Evolutionary conservation across 371 early-diverging fungal species (phyloP).

Genomic region (Blakeslea trispora): DNA sequence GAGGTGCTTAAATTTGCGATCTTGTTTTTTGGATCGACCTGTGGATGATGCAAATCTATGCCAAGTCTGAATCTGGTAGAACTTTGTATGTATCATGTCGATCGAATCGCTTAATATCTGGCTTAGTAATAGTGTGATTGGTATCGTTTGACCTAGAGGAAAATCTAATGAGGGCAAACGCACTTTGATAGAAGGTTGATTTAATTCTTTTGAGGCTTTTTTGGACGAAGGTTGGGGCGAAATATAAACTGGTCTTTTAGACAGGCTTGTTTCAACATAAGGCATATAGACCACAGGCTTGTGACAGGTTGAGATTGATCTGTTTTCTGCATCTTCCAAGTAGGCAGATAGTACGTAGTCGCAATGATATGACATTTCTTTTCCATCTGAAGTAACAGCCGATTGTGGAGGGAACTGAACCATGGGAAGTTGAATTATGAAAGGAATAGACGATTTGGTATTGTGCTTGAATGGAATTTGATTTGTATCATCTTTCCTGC

Average conservation of each 20-base stretch:
- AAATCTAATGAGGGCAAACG: slow-evolving; percentile 10
- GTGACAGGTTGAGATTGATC: not conserved
- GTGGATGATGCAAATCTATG: not conserved
- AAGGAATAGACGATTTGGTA: slow-evolving; percentile 11
- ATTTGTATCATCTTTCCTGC: not conserved
- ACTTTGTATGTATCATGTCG: slow-evolving; percentile 6
- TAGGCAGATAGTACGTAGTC: slow-evolving; percentile 14
- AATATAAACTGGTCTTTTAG: slow-evolving; percentile 6
- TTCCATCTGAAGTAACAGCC: slow-evolving; percentile 1
- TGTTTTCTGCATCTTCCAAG: slow-evolving; percentile 9
- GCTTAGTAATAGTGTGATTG: not conserved
- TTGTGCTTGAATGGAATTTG: not conserved
- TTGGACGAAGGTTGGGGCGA: slow-evolving; percentile 1
- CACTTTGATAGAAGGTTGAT: not conserved
- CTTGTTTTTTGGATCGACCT: not conserved
- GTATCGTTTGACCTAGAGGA: slow-evolving; percentile 11
- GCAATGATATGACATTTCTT: slow-evolving; percentile 14
- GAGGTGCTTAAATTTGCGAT: not conserved
- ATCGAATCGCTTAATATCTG: not conserved
- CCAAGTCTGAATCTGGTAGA: slow-evolving; percentile 18
- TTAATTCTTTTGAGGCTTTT: not conserved
- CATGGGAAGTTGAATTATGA: slow-evolving; percentile 24
- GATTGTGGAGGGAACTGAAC: slow-evolving; percentile 25
- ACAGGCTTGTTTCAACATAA: slow-evolving; percentile 20
- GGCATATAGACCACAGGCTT: slow-evolving; percentile 17